Base-by-base conservation (phyloP, 2,329 filamentous ascomycete genomes). In the Chaetomiaceae sp. region DNA sequence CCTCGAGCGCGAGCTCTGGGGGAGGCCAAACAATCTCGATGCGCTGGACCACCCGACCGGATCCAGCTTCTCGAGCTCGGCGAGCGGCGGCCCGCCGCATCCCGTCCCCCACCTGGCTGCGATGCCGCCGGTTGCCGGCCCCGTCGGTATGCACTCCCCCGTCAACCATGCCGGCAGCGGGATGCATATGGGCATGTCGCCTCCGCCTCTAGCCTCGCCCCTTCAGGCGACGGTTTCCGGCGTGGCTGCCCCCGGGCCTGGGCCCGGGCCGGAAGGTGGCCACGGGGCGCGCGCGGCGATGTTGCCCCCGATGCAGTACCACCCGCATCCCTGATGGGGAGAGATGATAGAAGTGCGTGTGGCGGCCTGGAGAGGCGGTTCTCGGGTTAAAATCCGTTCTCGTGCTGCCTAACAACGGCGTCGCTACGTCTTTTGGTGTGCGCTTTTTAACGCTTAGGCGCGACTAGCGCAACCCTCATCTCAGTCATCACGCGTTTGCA, bases 1-100 rank as follows among this genome's bases (percentile, higher is more conserved):
- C 6, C 60, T 81, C 4, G 66, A 75, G 39, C 60, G 67, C n/a
- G 66, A 72, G 26, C 63, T 78, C 12, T 60, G 56, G 49, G 37
- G 47, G 2, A 54, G 50, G 22, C 44, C 24, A 2, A 48, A 22
- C 32, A 50, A 40, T 30, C 27, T 19, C 18, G 56, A 55, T 17
- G n/a, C 22, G 14, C 34, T 45, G 38, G 45, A 56, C 18, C 43
- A 38, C 18, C 48, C 45, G 3, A 40, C 48, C 18, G 37, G 48
- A 20, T 56, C 56, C 11, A 59, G 57, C 40, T 58, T 56, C 30
- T 52, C 56, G 3, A 56, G 53, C 38, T 39, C 45, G 5, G 40
- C 45, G 11, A 54, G 53, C 40, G 50, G 53, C 22, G 45, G 38
- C 29, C 11, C 29, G 11, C 6, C 4, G 10, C 29, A 30, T 5